Evolutionary conservation across 2,329 filamentous ascomycete species (phyloP).

Genomic region (Dothiorella sarmentorum): DNA sequence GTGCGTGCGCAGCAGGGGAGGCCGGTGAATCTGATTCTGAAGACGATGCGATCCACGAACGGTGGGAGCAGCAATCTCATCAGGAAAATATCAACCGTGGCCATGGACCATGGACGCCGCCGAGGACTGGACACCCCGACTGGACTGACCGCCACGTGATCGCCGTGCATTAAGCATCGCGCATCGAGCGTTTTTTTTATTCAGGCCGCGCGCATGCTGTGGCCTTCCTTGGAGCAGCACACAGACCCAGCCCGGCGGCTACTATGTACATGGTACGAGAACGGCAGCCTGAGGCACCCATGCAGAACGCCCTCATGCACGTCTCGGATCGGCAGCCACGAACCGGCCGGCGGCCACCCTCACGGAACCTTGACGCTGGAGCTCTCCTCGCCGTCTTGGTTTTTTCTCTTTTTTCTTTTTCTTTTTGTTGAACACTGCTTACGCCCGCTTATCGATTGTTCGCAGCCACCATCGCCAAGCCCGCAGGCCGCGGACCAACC

Average conservation of each 20-base stretch:
- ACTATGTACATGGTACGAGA: neutral
- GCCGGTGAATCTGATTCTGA: conserved; percentile 9
- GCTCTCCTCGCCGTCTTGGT: no score
- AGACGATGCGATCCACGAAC: no score
- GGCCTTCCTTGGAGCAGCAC: conserved; percentile 4
- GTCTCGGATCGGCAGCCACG: neutral
- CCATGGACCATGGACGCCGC: no score
- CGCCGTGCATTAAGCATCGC: conserved; percentile 9
- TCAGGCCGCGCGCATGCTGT: conserved; percentile 14
- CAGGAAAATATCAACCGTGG: no score
- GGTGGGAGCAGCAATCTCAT: no score
- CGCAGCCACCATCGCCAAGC: conserved; percentile 13
- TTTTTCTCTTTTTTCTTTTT: no score
- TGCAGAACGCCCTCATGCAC: conserved; percentile 7
- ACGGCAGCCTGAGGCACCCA: conserved; percentile 3
- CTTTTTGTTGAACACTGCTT: conserved; percentile 6
- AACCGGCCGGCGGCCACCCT: neutral
- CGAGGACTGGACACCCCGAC: no score
- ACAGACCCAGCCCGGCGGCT: conserved; percentile 10
- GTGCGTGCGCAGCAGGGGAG: neutral
- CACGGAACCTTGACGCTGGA: no score
- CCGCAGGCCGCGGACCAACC: neutral
- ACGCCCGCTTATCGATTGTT: conserved; percentile 7
- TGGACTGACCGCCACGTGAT: conserved; percentile 16
- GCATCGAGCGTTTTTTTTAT: no score